Base-by-base conservation (phyloP, 2,329 filamentous ascomycete genomes). In the Phyllosticta citribraziliensis region DNA sequence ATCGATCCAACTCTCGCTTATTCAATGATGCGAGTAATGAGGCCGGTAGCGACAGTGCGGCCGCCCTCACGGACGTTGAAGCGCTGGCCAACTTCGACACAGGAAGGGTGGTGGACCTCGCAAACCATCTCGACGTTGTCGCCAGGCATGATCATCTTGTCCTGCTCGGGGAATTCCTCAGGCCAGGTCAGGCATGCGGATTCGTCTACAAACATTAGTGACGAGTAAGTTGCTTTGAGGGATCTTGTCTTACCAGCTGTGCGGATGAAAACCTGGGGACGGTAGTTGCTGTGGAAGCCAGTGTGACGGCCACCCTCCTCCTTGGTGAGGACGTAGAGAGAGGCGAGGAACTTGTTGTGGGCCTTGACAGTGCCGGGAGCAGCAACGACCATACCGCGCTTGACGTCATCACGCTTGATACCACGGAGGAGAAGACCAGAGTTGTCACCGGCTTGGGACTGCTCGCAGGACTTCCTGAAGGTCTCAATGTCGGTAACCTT, bases 401-500 rank as follows among this genome's bases (percentile, higher is more conserved):
- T 83, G 71, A 99, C 84, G 71, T 99, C 95, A 80, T 99, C 94
- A 72, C 94, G 91, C 79, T 91, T 92, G 73, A 99, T 79, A 82
- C 94, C 93, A 79, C 94, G 91, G 76, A 99, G 88, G 60, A 99
- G 85, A 47, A 99, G 88, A 73, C 94, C 94, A 25, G 94, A 97
- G 86, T 97, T 99, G 79, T 99, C 94, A 76, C 94, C 94, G 64
- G 94, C 94, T 70, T 89, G 86, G 63, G 93, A 96, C 79, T 96
- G 91, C 63, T 97, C 92, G 78, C 94, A 97, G 56, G 91, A 95
- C 85, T 99, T 99, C 85, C 97, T 97, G 84, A 99, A 99, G 67
- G 93, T 99, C 83, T 99, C 94, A 69, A 99, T 97, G 73, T 99
- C 95, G 72, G 94, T 99, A 67, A 99, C 93, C 84, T 97, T 97